A percentile compares a stretch with the other conserved stretches of the same genome.
Conservation (phyloP, 2,329 filamentous ascomycete genomes). For the Fusarium albidum region DNA sequence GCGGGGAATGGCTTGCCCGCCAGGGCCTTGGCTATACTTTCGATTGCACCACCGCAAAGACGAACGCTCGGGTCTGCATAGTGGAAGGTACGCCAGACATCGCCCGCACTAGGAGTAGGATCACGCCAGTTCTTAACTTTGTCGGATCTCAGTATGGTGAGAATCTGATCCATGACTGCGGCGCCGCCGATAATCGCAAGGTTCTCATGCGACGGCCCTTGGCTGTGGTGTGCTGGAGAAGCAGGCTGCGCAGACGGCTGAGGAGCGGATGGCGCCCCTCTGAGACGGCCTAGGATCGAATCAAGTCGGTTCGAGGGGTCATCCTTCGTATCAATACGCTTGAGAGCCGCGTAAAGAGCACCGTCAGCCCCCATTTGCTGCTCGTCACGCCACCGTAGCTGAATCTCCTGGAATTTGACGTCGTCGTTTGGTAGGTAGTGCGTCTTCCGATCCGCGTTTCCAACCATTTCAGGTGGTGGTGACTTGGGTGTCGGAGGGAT, state of each 20-base stretch:
- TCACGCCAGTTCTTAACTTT: conserved; percentile 54
- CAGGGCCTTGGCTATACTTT: conserved; percentile 52
- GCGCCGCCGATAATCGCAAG: conserved; percentile 44
- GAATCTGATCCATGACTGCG: conserved; percentile 51
- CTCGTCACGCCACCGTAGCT: conserved; percentile 58
- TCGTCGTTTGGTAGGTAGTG: conserved; percentile 49
- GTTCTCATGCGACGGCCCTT: conserved; percentile 29
- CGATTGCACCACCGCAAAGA: conserved; percentile 52
- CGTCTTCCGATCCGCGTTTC: conserved; percentile 39
- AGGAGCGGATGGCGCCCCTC: conserved; percentile 31
- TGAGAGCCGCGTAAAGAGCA: conserved; percentile 53
- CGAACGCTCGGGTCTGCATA: conserved; percentile 55
- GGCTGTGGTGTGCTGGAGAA: conserved; percentile 15
- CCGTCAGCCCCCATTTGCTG: conserved; percentile 53
- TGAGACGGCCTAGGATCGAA: conserved; percentile 50
- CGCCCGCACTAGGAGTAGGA: conserved; percentile 48
- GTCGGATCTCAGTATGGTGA: conserved; percentile 55
- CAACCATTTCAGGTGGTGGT: conserved; percentile 49
- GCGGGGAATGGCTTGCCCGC: conserved; percentile 58
- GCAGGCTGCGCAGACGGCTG: conserved; percentile 23
- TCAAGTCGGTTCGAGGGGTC: conserved; percentile 49
- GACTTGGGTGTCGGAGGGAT: conserved; percentile 66
- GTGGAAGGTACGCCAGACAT: conserved; percentile 43
- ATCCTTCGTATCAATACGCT: conserved; percentile 51
- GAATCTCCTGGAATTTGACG: conserved; percentile 56